Base-by-base conservation (phyloP, 495 filamentous ascomycete species). In the Tuber magnatum region DNA sequence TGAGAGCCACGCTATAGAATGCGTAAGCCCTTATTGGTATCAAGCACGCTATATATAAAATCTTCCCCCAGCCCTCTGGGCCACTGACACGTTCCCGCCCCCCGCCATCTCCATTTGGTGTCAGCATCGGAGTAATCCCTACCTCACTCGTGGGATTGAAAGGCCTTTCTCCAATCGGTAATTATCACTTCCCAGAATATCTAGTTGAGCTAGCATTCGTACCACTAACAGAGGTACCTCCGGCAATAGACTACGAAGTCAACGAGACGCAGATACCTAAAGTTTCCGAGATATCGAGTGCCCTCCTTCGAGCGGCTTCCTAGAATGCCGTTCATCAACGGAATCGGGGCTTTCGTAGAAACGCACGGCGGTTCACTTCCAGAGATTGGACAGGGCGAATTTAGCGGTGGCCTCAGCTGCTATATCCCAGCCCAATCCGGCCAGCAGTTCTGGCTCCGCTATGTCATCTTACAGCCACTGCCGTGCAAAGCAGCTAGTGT, bases 241-340 rank as follows among this genome's bases (percentile, higher is more conserved):
- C 16, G 16, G 28, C 1, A 18, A 65, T 16, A 65, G 56, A 35
- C n/a, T 18, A 20, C 28, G 18, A 14, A 8, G 56, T 3, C 28
- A 35, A 65, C 56, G 5, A 32, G 28, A 14, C 56, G 28, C 6
- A n/a, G n/a, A 20, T 65, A 35, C 2, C 35, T 35, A 7, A 7
- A 35, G 3, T 12, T 35, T 65, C 1, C 14, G 28, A 65, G 28
- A 18, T 20, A 65, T 18, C 3, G 56, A 35, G 56, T 35, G 16
- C 56, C 51, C 56, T 32, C 56, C 28, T 35, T 35, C 56, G 28
- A 35, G 56, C 14, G 16, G 32, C 65, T 71, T 18, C 24, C 39
- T n/a, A 75, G 24, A n/a, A 81, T 81, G 79, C 80, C 79, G 46
- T 75, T 76, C 9, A 78, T 81, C 43, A 81, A 81, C 69, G 79